Conservation (phyloP, 768 basidiomycete genomes). For the Mycena amicta region DNA sequence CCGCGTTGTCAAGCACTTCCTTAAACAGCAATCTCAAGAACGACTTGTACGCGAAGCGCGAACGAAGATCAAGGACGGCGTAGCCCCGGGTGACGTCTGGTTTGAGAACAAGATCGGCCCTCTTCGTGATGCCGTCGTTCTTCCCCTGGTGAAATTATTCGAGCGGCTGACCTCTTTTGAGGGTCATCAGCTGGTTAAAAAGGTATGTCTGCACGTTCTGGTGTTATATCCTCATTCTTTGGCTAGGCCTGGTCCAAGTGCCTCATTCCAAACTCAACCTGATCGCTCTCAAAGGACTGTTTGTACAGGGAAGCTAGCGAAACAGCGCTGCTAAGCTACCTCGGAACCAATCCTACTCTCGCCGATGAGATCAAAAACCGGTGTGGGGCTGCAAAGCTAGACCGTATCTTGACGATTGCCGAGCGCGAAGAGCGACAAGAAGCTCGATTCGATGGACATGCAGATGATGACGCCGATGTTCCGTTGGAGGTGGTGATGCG, state of each 20-base stretch:
- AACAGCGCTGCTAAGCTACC: background rate
- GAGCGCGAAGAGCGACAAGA: background rate
- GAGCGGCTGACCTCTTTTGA: background rate
- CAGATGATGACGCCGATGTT: background rate
- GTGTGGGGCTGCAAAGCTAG: background rate
- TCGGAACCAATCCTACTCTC: background rate
- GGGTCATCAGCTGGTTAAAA: background rate
- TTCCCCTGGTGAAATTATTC: background rate
- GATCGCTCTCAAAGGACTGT: background rate
- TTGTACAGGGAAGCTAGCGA: background rate
- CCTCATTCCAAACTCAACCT: background rate
- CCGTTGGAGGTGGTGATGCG: background rate
- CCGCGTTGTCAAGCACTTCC: constrained; percentile 21
- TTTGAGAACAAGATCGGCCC: background rate
- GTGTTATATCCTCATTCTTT: background rate
- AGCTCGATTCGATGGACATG: background rate
- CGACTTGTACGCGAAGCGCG: background rate
- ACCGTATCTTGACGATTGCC: background rate
- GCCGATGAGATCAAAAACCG: background rate
- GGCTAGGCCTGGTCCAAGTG: background rate
- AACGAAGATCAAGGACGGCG: background rate
- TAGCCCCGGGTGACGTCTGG: background rate
- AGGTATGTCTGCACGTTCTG: background rate
- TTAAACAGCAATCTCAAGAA: constrained; percentile 14
- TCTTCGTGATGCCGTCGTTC: background rate